Evolutionary conservation across 257 asterid genomes (phyloP).

Genomic region (Petrea volubilis): DNA sequence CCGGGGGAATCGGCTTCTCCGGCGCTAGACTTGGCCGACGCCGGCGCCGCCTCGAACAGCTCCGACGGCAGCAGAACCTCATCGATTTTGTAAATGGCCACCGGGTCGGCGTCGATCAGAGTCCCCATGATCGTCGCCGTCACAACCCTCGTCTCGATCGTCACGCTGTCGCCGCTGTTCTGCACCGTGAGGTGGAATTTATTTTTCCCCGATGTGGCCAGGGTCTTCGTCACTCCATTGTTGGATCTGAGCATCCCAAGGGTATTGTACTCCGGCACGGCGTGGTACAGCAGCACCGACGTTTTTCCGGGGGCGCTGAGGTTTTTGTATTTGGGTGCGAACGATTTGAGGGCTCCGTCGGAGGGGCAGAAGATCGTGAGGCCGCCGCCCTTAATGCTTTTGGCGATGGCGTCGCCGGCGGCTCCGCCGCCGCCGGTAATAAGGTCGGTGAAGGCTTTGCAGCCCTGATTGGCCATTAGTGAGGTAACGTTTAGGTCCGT

Average conservation of each 20-base stretch:
- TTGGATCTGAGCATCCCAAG: conserved; percentile 73
- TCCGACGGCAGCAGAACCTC: conserved; percentile 73
- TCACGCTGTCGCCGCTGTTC: conserved; percentile 78
- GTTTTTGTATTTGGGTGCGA: conserved; percentile 70
- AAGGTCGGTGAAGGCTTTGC: conserved; percentile 68
- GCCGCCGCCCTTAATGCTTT: conserved; percentile 56
- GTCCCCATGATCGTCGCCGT: conserved; percentile 80
- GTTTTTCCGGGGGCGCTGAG: conserved; percentile 51
- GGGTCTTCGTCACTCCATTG: conserved; percentile 72
- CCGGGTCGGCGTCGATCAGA: conserved; percentile 73
- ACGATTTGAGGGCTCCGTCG: conserved; percentile 53
- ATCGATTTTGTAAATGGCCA: conserved; percentile 73
- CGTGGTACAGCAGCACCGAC: conserved; percentile 68
- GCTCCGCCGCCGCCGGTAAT: conserved; percentile 39
- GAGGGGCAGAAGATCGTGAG: conserved; percentile 83
- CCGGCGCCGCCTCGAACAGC: conserved; percentile 72
- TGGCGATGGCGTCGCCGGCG: conserved; percentile 44
- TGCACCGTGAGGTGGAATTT: conserved; percentile 74
- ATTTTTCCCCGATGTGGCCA: conserved; percentile 77
- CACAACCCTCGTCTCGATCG: conserved; percentile 60
- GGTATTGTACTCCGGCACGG: conserved; percentile 63
- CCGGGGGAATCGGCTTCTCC: too few species aligned
- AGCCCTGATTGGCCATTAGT: conserved; percentile 79
- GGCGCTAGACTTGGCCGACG: too few species aligned
- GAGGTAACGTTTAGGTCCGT: conserved; percentile 58